Evolutionary conservation across 2,329 filamentous ascomycete species (phyloP), one percentile per base, ranked within the genome.

Genomic region (Ophiostoma australiae): DNA sequence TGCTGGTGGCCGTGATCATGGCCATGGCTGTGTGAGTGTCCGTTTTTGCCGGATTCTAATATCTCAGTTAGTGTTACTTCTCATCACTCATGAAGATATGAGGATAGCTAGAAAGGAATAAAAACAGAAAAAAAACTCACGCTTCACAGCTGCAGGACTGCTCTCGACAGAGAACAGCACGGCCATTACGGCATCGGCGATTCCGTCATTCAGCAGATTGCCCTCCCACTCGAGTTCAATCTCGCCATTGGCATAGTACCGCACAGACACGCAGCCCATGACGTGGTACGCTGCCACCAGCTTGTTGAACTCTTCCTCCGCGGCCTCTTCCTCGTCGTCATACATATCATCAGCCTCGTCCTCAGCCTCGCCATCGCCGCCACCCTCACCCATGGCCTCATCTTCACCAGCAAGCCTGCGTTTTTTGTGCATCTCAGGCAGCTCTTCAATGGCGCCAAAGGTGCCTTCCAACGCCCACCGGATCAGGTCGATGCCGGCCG

Each of bases 221-320:
- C 94, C 95, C 79, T 98, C 94, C 95, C 95, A 99, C 80, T 97
- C 93, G 2, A 98, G 84, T 78, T 96, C 93, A 6, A 97, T 87
- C 77, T 95, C 90, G 71, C 94, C 91, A 75, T 88, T 90, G 73
- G 84, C 86, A 74, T 86, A 86, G 80, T 95, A 93, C 27, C 90
- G 87, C n/a, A 98, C 89, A 8, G 88, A 88, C 37, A 97, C 89
- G 79, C 91, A 95, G 74, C 93, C 94, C 94, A 99, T 98, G 76
- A 99, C 88, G 37, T 89, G 81, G 75, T 90, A 90, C 3, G 86
- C 82, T 69, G 87, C 81, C 72, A 86, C 78, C 72, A 87, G 78
- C 75, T 91, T 88, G 73, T 91, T 89, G 73, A 92, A 87, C 13
- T 87, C 89, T 52, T 87, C 85, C 69, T 89, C 87, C 15, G 80